Base-by-base conservation (phyloP, 2,329 filamentous ascomycete genomes). In the Plectosphaerella sp. region DNA sequence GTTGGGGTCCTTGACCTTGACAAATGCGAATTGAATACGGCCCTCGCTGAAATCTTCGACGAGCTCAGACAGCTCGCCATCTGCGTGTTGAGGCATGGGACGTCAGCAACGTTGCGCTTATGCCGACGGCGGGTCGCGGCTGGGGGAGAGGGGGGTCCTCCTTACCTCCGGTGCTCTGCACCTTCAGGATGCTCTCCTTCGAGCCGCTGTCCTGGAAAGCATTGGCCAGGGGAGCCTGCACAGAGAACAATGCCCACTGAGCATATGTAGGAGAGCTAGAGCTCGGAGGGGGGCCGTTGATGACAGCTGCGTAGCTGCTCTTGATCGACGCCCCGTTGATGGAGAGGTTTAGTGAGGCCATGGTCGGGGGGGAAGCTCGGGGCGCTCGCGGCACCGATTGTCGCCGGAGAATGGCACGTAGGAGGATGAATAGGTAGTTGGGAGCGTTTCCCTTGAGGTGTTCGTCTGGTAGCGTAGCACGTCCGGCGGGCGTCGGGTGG, bases 31-130 rank as follows among this genome's bases (percentile, higher is more conserved):
- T 72, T 99, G 94, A 60, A 99, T 88, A 63, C 91, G 88, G 51
- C 94, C 94, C 70, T 99, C 94, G 60, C 87, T 97, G 72, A 99
- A 96, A 58, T 99, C 94, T 61, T 99, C 94, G 61, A 96, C 83
- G 54, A 99, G 78, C 59, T 97, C 91, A 52, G 84, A 76, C 57
- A 99, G 78, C 71, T 99, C 93, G 57, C 94, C 94, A 74, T 97
- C 92, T 94, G 65, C 18, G 45, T 51, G 35, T 51, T 50, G 51
- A 39, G 14, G 47, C 33, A 7, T 12, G 8, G 45, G 18, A 14
- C 41, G 57, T 61, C 53, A 61, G 57, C 55, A 50, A 47, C 25
- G 36, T 49, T 12, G 28, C 11, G 28, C 28, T 33, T 33, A 12
- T 33, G 28, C 28, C 24, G 51, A 48, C 12, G 54, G 46, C 52